Conservation (phyloP, 352 stramenopile species). For the Phytophthora boehmeriae region DNA sequence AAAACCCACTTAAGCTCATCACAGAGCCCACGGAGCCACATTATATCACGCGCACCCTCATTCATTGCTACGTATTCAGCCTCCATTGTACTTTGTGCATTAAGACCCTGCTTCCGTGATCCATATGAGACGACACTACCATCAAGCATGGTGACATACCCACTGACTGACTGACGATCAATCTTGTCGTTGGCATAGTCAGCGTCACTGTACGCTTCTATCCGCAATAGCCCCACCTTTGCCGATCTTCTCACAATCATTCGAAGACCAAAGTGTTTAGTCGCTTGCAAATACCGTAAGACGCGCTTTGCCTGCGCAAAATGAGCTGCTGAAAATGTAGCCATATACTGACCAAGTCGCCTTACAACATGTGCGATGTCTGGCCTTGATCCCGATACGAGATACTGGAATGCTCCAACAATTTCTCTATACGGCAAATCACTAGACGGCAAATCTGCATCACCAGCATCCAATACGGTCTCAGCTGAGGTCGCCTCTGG, state of each 20-base stretch:
- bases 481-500: constrained; percentile 8
- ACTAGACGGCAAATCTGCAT: too few species aligned
- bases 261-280: neutral
- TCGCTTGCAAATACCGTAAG: neutral
- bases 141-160: constrained; percentile 21
- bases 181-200: constrained; percentile 27
- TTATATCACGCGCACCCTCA: constrained; percentile 19
- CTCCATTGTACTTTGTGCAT: constrained; percentile 28
- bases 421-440: neutral
- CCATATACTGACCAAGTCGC: constrained; percentile 4
- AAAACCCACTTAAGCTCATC: neutral
- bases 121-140: constrained; percentile 22
- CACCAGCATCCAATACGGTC: too few species aligned
- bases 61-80: constrained; percentile 31
- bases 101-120: constrained; percentile 30
- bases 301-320: neutral
- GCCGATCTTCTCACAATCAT: too few species aligned
- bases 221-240: too few species aligned
- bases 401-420: constrained; percentile 6
- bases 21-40: constrained; percentile 15
- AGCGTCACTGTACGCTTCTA: constrained; percentile 26
- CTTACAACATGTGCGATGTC: constrained; percentile 15
- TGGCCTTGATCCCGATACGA: constrained; percentile 8
- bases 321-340: neutral
- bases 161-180: constrained; percentile 23